These are phyloP conservation scores for Podospora comata DNA, from an alignment of 495 filamentous ascomycete species.

Conservation along the genomic window DNA sequence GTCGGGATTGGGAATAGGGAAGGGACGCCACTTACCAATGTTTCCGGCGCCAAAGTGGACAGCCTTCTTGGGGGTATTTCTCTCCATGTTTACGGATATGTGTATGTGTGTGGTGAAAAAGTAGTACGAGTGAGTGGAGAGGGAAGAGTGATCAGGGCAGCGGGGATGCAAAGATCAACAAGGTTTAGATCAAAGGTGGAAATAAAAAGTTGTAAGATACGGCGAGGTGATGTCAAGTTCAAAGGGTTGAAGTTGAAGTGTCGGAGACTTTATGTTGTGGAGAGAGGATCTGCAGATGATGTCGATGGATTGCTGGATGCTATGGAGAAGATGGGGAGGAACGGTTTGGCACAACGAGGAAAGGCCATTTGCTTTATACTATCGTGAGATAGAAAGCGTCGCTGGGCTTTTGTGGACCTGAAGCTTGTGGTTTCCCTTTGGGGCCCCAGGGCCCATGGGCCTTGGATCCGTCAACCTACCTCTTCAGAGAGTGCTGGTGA, in stretches of 20 bases:
- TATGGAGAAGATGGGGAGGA: background rate
- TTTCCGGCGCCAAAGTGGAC: conserved; percentile 94
- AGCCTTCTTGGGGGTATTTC: conserved; percentile 60
- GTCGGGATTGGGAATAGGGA: background rate
- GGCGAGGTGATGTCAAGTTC: background rate
- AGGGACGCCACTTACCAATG: conserved; percentile 52
- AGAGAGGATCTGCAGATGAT: background rate
- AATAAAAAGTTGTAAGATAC: background rate
- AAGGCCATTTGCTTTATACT: conserved; percentile 7
- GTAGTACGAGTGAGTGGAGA: background rate
- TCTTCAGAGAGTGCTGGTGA: background rate
- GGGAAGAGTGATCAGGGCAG: background rate
- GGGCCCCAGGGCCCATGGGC: conserved; percentile 5
- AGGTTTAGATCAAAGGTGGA: background rate
- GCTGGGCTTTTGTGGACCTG: background rate
- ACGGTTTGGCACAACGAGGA: background rate
- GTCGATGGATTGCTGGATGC: background rate
- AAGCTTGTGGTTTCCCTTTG: conserved; percentile 6
- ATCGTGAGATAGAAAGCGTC: conserved; percentile 9
- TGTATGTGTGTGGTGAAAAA: background rate
- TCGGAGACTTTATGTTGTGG: background rate
- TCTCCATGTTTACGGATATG: conserved; percentile 10
- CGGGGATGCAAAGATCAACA: background rate
- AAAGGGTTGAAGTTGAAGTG: background rate
- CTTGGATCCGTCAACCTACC: conserved; percentile 1